A percentile compares a stretch with the other conserved stretches of the same genome.
phyloP scores from a whole-genome alignment of 2,329 filamentous ascomycete genomes.

The Teratosphaeria nubilosa region DNA sequence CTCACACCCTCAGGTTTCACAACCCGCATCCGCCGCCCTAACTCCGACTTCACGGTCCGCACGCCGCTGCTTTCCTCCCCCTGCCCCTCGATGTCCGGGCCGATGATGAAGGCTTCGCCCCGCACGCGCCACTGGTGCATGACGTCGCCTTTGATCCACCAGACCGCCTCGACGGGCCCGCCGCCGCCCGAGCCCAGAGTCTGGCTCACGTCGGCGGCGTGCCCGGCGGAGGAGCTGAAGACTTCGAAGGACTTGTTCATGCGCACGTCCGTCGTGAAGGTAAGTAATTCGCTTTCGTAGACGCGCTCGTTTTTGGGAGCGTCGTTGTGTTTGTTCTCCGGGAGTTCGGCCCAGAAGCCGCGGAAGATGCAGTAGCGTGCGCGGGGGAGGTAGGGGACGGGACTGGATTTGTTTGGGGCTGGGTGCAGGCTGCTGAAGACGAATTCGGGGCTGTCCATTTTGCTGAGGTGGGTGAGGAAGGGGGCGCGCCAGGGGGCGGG shows the following conservation, averaged over 20 bases:
- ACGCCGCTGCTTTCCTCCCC: slow-evolving; percentile 44
- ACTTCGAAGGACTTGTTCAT: slow-evolving; percentile 78
- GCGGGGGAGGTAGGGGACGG: slow-evolving; percentile 40
- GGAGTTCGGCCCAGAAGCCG: slow-evolving; percentile 69
- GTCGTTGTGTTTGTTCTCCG: slow-evolving; percentile 61
- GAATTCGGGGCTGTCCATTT: slow-evolving; percentile 41
- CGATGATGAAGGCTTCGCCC: slow-evolving; percentile 67
- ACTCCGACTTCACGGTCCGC: slow-evolving; percentile 48
- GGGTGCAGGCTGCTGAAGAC: slow-evolving; percentile 41
- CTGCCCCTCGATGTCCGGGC: slow-evolving; percentile 51
- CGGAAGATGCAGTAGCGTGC: slow-evolving; percentile 75
- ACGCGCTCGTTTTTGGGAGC: slow-evolving; percentile 59
- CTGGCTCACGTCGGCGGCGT: slow-evolving; percentile 35
- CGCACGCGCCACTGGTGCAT: slow-evolving; percentile 77
- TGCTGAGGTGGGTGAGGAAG: slow-evolving; percentile 40
- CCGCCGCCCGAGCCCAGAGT: slow-evolving; percentile 50
- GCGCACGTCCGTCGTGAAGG: slow-evolving; percentile 77
- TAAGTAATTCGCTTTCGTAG: slow-evolving; percentile 68
- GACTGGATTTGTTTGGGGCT: slow-evolving; percentile 29
- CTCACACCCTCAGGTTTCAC: slow-evolving; percentile 33
- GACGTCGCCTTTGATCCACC: slow-evolving; percentile 58
- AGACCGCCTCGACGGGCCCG: slow-evolving; percentile 68
- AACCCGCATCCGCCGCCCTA: slow-evolving; percentile 55
- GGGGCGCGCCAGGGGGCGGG: slow-evolving; percentile 43
- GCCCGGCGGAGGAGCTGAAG: slow-evolving; percentile 40